These are phyloP conservation scores for Diaporthe longicolla DNA, from an alignment of 2,329 filamentous ascomycete genomes.

Conservation along the genomic window DNA sequence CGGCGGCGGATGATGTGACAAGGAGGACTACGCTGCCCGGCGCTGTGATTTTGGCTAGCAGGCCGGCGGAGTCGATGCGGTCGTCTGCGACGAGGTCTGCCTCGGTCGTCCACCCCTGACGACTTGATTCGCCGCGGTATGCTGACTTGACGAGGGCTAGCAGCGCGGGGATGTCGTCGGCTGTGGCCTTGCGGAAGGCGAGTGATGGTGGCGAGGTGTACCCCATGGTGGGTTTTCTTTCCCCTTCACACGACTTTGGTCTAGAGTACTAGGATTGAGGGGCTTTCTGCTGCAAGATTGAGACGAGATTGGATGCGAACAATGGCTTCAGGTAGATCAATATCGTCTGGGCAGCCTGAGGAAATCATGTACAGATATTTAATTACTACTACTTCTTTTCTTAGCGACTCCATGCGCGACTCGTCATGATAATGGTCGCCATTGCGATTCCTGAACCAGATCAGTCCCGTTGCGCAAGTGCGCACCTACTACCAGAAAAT, in stretches of 20 bases:
- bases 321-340: background rate
- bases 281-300: too few relatives aligned
- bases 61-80: constrained; percentile 57
- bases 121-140: constrained; percentile 59
- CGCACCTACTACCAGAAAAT: background rate
- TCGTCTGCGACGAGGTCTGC: constrained; percentile 59
- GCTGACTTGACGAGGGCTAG: constrained; percentile 58
- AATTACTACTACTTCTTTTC: background rate
- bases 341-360: background rate
- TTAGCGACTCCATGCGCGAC: too few relatives aligned
- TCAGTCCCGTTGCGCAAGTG: background rate
- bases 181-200: constrained; percentile 54
- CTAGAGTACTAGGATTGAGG: background rate
- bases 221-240: background rate
- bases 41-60: constrained; percentile 57
- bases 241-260: background rate
- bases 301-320: too few relatives aligned
- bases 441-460: background rate
- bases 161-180: constrained; percentile 51
- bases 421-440: background rate
- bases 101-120: constrained; percentile 63
- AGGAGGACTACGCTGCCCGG: constrained; percentile 56
- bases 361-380: background rate
- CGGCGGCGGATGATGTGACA: constrained; percentile 48
- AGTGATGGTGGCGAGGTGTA: constrained; percentile 39